Evolutionary conservation across 768 basidiomycete species (phyloP), one percentile per base, ranked within the genome.

Genomic region (Leccinum fibrillosum): DNA sequence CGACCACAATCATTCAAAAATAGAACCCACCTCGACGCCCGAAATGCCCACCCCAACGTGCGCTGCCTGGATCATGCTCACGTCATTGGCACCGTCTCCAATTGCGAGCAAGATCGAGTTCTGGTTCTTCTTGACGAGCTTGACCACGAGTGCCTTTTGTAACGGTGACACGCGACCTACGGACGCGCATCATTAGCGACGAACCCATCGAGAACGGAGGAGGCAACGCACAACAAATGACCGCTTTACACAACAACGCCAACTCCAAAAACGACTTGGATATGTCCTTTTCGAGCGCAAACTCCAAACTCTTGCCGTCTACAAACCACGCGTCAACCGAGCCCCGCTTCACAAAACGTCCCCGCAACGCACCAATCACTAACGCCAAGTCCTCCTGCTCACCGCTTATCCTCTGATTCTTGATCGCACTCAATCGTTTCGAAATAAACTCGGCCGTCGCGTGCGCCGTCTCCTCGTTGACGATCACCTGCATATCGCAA

Each of bases 21-120:
- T 4, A 35, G 30, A 5, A 66, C 78, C 13, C 64, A 92, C 93
- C 82, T 99, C 96, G 23, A 98, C 91, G 54, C 96, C 96, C 48
- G 95, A 98, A 50, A 98, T 98, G 66, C 96, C 96, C 55, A 98
- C 89, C 30, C 96, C 96, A 49, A 98, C 92, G 69, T 98, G 96
- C 0, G 96, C 96, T 35, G 96, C 96, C 70, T 98, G 96, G 59
- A 98, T 98, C 96, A 98, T 98, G 70, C 92, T 92, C 64, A 98
- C 96, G 72, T 98, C 96, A 72, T 98, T 98, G 2, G 96, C 96
- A 52, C 96, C 96, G 63, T 98, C 96, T 21, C 96, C 96, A 52
- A 98, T 98, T 3, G 96, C 96, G 9, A 98, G 83, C n/a, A 97
- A 78, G 54, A 97, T 92, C 7, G 94, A 82, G 57, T 93, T 92